Conservation (phyloP, 306 rosid genomes). For the Spatholobus suberectus region DNA sequence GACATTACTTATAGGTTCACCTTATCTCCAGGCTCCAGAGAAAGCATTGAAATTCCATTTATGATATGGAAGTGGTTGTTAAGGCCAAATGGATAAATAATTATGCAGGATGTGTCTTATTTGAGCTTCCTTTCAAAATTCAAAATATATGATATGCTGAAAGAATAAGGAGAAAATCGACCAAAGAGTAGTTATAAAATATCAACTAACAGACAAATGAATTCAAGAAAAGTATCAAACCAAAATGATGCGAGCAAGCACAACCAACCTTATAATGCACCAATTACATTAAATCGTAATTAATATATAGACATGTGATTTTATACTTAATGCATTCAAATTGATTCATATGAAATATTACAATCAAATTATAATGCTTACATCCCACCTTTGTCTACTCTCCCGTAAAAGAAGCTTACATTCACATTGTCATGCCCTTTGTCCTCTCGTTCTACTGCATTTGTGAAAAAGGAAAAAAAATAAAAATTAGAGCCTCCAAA, state of each 20-base stretch:
- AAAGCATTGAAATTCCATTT: slow-evolving; percentile 48
- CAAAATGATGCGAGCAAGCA: slow-evolving; percentile 13
- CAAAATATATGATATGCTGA: neutral
- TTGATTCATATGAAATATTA: no score
- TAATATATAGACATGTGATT: no score
- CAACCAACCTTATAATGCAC: slow-evolving; percentile 57
- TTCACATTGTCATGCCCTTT: no score
- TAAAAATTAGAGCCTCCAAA: no score
- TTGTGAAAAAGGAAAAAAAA: no score
- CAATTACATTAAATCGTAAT: no score
- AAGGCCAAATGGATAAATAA: slow-evolving; percentile 47
- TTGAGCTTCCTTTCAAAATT: neutral
- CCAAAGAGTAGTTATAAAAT: neutral
- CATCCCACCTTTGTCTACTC: no score
- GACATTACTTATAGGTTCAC: slow-evolving; percentile 35
- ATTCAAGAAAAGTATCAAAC: neutral
- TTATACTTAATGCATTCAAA: no score
- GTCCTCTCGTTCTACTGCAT: no score
- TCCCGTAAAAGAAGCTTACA: no score
- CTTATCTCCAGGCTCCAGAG: slow-evolving; percentile 43
- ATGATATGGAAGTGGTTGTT: slow-evolving; percentile 45
- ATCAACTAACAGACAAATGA: neutral
- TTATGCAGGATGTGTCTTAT: no score
- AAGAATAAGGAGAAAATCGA: neutral
- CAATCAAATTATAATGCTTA: no score